Percentiles rank a stretch among this genome's conserved stretches.
phyloP scores from a whole-genome alignment of 2,329 filamentous ascomycete genomes.

The Fusarium nanum region DNA sequence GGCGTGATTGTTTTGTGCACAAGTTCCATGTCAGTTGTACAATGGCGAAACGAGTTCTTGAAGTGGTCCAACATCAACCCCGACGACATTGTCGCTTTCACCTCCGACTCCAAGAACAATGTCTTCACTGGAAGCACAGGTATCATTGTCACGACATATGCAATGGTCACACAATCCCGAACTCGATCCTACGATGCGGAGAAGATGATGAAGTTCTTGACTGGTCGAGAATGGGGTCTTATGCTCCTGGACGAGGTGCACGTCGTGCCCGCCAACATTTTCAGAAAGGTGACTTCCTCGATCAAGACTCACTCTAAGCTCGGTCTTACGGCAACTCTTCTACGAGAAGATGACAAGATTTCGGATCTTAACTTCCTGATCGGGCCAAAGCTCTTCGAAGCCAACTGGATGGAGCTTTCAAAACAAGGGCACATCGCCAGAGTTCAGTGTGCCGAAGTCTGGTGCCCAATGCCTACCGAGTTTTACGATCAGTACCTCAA shows the following conservation, averaged over 20 bases:
- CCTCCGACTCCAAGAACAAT: constrained; percentile 85
- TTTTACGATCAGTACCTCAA: constrained; percentile 96
- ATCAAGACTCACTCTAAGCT: constrained; percentile 97
- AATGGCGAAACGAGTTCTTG: constrained; percentile 96
- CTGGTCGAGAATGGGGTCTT: constrained; percentile 90
- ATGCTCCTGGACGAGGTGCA: constrained; percentile 98
- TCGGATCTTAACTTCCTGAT: constrained; percentile 97
- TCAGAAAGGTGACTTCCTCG: constrained; percentile 89
- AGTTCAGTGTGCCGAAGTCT: constrained; percentile 98
- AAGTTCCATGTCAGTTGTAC: constrained; percentile 96
- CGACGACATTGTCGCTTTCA: constrained; percentile 93
- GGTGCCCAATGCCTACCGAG: constrained; percentile 99
- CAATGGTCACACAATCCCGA: constrained; percentile 95
- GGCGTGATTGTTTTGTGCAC: constrained; percentile 95
- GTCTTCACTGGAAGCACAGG: constrained; percentile 89
- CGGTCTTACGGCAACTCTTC: constrained; percentile 90
- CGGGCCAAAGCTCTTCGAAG: constrained; percentile 96
- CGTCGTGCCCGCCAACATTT: constrained; percentile 96
- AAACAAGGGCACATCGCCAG: constrained; percentile 97
- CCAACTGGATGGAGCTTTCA: constrained; percentile 99
- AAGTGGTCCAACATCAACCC: constrained; percentile 98
- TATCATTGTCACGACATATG: constrained; percentile 97
- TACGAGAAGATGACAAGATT: constrained; percentile 98
- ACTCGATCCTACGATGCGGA: constrained; percentile 91
- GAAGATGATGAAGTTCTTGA: constrained; percentile 97